Evolutionary conservation across 78 protist genomes (phyloP), one percentile per base, ranked within the genome.

Genomic region (Chrysochromulina tobinii): DNA sequence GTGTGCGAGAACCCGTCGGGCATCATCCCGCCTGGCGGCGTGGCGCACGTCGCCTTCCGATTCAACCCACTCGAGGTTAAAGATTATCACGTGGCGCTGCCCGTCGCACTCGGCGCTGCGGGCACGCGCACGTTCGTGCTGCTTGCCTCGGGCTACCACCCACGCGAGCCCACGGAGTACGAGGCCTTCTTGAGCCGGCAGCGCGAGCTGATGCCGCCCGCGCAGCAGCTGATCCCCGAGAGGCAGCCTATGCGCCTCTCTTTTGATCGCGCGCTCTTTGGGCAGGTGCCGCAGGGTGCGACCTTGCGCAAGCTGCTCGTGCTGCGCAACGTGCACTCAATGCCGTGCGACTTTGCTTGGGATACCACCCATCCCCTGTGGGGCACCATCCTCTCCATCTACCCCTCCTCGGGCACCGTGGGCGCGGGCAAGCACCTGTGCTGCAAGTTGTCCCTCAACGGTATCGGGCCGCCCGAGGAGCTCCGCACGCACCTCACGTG

Each of bases 11-110:
- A 85, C 48, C 89, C 89, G 11, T 0, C 5, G 17, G 89, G 89
- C 59, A 0, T 20, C 48, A 21, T 85, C 25, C 20, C 38, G 61
- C 77, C 75, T 0, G 59, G 75, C 57, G 48, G 57, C 12, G 0
- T 9, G 27, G 59, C 89, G 12, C 7, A 1, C 3, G n/a, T 85
- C 14, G 61, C 81, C 18, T 5, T 53, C 21, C 38, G 1, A 20
- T 85, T 85, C 89, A 53, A 61, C 54, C 89, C 89, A 59, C 54
- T 85, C 23, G 77, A 85, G 89, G 75, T n/a, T 5, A 53, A 55
- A 38, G 66, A 38, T 11, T 83, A 83, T 68, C 1, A 1, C 25
- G 27, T 83, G 11, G 23, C 50, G 1, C 15, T 83, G 69, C 66
- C 66, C 3, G 2, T 83, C 53, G 5, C 3, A 0, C 0, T 55